Evolutionary conservation across 768 basidiomycete genomes (phyloP).

Genomic region (Inosperma sp.): DNA sequence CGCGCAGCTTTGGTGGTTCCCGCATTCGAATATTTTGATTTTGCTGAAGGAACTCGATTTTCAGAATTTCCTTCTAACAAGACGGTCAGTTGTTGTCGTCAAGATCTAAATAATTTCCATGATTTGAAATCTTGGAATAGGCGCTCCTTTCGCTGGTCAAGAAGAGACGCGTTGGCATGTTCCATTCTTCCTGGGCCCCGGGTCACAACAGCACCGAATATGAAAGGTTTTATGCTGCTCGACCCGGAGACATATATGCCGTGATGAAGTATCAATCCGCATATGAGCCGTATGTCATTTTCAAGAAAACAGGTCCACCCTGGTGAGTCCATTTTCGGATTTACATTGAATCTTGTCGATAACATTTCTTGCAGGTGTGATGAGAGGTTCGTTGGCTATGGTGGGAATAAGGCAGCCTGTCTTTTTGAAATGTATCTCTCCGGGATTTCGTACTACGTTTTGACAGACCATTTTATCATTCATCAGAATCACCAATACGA

Average conservation of each 20-base stretch:
- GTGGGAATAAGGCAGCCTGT: slow-evolving; percentile 90
- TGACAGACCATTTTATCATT: slow-evolving; percentile 83
- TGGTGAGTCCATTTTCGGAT: slow-evolving; percentile 44
- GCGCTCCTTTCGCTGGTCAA: slow-evolving; percentile 56
- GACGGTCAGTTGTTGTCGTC: slow-evolving; percentile 38
- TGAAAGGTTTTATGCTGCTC: slow-evolving; percentile 54
- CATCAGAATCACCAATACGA: slow-evolving; percentile 85
- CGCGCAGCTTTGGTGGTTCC: slow-evolving; percentile 73
- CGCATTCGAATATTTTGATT: slow-evolving; percentile 75
- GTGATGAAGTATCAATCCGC: slow-evolving; percentile 74
- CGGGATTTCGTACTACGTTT: slow-evolving; percentile 78
- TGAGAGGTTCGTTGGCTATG: slow-evolving; percentile 87
- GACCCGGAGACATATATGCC: slow-evolving; percentile 66
- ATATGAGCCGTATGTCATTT: slow-evolving; percentile 87
- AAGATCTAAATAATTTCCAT: not conserved
- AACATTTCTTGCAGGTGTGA: slow-evolving; percentile 66
- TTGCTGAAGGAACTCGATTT: slow-evolving; percentile 57
- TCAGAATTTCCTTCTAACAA: slow-evolving; percentile 64
- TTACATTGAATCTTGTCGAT: not conserved
- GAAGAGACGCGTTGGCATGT: slow-evolving; percentile 58
- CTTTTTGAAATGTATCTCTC: slow-evolving; percentile 88
- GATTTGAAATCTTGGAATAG: slow-evolving; percentile 26
- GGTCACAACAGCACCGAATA: slow-evolving; percentile 86
- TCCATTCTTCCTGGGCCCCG: slow-evolving; percentile 71
- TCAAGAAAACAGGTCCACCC: slow-evolving; percentile 68